phyloP scores from a whole-genome alignment of 2,329 filamentous ascomycete genomes.

The Waltergamsia citrina region DNA sequence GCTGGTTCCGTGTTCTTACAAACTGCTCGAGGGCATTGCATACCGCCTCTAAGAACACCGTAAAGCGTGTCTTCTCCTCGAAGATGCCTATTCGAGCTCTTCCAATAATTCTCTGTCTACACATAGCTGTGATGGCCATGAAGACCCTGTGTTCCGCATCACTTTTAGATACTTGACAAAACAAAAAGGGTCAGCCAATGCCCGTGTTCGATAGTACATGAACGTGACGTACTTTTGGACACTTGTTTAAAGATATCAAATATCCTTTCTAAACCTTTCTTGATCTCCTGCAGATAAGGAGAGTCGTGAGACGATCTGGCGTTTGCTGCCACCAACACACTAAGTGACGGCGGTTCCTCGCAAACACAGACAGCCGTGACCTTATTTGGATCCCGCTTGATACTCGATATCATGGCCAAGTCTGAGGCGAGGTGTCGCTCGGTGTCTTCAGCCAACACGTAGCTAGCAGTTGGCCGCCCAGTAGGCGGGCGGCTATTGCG shows the following conservation, averaged over 20 bases:
- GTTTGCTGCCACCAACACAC: conserved; percentile 12
- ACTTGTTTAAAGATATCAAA: not conserved
- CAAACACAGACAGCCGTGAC: conserved; percentile 11
- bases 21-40: not conserved
- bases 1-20: not conserved
- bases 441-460: not conserved
- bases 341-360: conserved; percentile 4
- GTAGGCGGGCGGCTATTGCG: not conserved
- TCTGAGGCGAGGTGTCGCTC: conserved; percentile 9
- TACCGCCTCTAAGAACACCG: not conserved
- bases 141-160: not conserved
- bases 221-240: not conserved
- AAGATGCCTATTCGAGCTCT: not conserved
- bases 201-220: too few relatives aligned
- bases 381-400: conserved; percentile 4
- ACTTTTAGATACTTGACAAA: not conserved
- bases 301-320: not conserved
- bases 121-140: conserved; percentile 1
- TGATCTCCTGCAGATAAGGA: not conserved
- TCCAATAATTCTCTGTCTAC: not conserved
- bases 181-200: too few relatives aligned
- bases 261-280: not conserved
- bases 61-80: not conserved
- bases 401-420: conserved; percentile 11
- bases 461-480: not conserved